phyloP scores from a whole-genome alignment of 345 rosid genomes.

The Ceriops decandra region DNA sequence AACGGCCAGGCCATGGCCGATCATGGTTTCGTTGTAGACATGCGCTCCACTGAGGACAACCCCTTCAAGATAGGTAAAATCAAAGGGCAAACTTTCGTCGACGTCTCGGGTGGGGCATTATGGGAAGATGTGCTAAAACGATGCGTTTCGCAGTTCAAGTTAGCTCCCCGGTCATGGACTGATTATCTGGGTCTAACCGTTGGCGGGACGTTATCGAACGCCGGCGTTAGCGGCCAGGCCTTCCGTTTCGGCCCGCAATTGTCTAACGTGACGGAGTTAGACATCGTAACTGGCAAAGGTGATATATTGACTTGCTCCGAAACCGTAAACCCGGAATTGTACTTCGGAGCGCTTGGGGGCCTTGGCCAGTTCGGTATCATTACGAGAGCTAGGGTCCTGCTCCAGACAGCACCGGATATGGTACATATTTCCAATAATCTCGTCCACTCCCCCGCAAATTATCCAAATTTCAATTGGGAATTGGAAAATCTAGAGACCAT shows the following conservation, averaged over 20 bases:
- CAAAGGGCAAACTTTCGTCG: slow-evolving; percentile 31
- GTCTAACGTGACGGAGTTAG: slow-evolving; percentile 81
- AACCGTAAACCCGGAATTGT: slow-evolving; percentile 53
- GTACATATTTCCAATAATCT: slow-evolving; percentile 22
- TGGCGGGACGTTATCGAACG: slow-evolving; percentile 92
- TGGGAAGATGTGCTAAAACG: slow-evolving; percentile 78
- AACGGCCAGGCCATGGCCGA: slow-evolving; percentile 97
- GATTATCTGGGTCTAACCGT: slow-evolving; percentile 84
- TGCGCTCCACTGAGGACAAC: slow-evolving; percentile 56
- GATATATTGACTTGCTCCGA: slow-evolving; percentile 55
- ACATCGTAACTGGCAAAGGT: slow-evolving; percentile 83
- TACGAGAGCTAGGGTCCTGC: slow-evolving; percentile 66
- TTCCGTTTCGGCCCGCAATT: slow-evolving; percentile 91
- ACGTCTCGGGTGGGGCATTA: slow-evolving; percentile 90
- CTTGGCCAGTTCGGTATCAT: slow-evolving; percentile 94
- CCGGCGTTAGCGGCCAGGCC: slow-evolving; percentile 92
- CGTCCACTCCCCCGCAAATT: too few species aligned
- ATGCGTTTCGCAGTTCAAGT: slow-evolving; percentile 49
- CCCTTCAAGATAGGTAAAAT: slow-evolving; percentile 32
- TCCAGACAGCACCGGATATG: slow-evolving; percentile 79
- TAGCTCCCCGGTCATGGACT: slow-evolving; percentile 92
- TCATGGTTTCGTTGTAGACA: slow-evolving; percentile 74
- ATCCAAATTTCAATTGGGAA: too few species aligned
- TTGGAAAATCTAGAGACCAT: not conserved
- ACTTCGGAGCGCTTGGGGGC: slow-evolving; percentile 74